These are phyloP conservation scores for Juncus inflexus DNA, from an alignment of 176 grass and related monocot species.

Conservation along the genomic window DNA sequence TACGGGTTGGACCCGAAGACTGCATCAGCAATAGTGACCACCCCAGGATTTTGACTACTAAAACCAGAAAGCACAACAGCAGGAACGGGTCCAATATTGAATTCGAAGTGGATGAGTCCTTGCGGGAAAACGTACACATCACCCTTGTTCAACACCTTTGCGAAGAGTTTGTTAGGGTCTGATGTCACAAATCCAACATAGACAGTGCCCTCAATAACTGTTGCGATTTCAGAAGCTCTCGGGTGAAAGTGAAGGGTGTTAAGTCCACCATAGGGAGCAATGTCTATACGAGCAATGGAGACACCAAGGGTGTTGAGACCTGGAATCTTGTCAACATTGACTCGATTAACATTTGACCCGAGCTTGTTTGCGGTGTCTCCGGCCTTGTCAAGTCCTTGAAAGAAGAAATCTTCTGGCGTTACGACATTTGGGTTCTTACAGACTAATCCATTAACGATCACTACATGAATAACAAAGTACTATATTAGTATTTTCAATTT, in stretches of 20 bases:
- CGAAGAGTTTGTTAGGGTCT: background rate
- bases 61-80: too few species aligned
- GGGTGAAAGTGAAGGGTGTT: constrained; percentile 44
- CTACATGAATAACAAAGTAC: too few species aligned
- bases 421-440: too few species aligned
- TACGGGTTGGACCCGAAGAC: too few species aligned
- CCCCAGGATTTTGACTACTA: too few species aligned
- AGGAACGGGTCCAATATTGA: too few species aligned
- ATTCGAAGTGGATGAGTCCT: too few species aligned
- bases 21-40: too few species aligned
- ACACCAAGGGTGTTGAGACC: constrained; percentile 24
- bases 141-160: too few species aligned
- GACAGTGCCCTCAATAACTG: constrained; percentile 42
- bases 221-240: constrained; percentile 43
- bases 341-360: constrained; percentile 6
- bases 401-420: too few species aligned
- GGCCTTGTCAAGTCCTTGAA: background rate
- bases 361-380: background rate
- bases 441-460: too few species aligned
- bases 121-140: too few species aligned
- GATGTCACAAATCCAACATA: constrained; percentile 56
- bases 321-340: constrained; percentile 5
- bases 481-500: background rate
- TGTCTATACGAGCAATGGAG: constrained; percentile 13
- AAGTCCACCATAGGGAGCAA: background rate